Evolutionary conservation across 176 grass and related monocot genomes (phyloP), one percentile per base, ranked within the genome.

Genomic region (Lolium perenne): DNA sequence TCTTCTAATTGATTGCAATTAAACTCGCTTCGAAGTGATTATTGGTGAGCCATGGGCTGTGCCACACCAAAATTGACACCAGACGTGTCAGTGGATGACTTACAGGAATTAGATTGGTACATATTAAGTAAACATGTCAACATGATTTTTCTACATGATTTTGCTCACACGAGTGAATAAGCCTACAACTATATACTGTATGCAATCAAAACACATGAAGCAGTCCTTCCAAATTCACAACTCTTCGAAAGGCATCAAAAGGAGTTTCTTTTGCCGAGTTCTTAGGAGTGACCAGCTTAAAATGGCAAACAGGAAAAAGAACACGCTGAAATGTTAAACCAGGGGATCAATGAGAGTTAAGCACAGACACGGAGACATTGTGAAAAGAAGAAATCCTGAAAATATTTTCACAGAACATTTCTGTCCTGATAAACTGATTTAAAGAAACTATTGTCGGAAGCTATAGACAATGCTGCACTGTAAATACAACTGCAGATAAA

Each of bases 101-200:
- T 22, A 53, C 35, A 25, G 18, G 53, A 59, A 54, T 22, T 77
- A 57, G 20, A 85, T 66, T 74, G 22, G 66, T 25, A 81, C 32
- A 12, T 35, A 51, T 80, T 14, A 35, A 75, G 56, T 20, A 43
- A 54, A 40, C 7, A 77, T 15, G 57, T 77, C 72, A 83, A 58
- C 41, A 78, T 61, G 40, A 87, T 66, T 82, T 82, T n/a, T 35
- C 2, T 35, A 58, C 41, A 78, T 61, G 25, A 87, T 66, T 82
- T 82, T n/a, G 8, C 70, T 75, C 51, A 66, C 11, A 23, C 6
- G 4, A 66, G n/a, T 46, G 29, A 60, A 75, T 53, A 82, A 66
- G 35, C 8, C 17, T 81, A 81, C 61, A 53, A 15, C 61, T 81
- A 68, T 81, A 38, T 68, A 51, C 3, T 8, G 10, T 10, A 35